Conservation (phyloP, 257 asterid genomes). For the Lithospermum erythrorhizon region DNA sequence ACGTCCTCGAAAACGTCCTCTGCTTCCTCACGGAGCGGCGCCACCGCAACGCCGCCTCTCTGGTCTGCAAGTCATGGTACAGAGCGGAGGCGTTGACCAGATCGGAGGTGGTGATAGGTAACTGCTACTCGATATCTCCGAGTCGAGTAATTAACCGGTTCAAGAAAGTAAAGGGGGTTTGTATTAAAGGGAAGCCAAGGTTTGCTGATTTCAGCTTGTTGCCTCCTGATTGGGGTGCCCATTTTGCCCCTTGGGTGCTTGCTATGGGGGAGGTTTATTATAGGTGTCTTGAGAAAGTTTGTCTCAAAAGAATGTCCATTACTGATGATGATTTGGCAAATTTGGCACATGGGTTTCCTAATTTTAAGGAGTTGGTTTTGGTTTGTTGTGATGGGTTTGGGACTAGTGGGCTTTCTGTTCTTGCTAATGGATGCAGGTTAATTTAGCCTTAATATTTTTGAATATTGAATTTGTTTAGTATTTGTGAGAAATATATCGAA, state of each 20-base stretch:
- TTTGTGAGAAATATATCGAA: no score
- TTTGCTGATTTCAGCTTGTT: conserved; percentile 42
- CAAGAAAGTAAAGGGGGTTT: conserved; percentile 25
- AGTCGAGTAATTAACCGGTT: conserved; percentile 32
- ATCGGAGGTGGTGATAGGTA: conserved; percentile 44
- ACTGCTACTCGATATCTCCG: conserved; percentile 40
- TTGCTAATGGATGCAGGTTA: conserved; percentile 42
- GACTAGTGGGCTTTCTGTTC: conserved; percentile 36
- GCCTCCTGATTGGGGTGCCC: conserved; percentile 44
- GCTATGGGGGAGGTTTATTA: conserved; percentile 25
- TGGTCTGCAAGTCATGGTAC: conserved; percentile 46
- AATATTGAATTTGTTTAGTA: no score
- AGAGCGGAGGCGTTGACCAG: conserved; percentile 40
- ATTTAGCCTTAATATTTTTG: no score
- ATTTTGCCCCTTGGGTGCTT: conserved; percentile 28
- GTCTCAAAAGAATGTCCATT: conserved; percentile 36
- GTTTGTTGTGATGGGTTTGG: conserved; percentile 49
- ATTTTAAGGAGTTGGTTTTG: conserved; percentile 29
- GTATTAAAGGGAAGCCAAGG: conserved; percentile 39
- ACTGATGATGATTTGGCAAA: conserved; percentile 30
- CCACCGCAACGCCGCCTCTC: conserved; percentile 45
- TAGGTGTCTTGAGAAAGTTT: conserved; percentile 31
- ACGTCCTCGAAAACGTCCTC: conserved; percentile 43
- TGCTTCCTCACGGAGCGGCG: conserved; percentile 34
- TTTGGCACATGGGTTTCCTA: conserved; percentile 24